Percentiles rank a stretch among this genome's conserved stretches.
Conservation (phyloP, 768 basidiomycete species). For the Mycena galericulata region DNA sequence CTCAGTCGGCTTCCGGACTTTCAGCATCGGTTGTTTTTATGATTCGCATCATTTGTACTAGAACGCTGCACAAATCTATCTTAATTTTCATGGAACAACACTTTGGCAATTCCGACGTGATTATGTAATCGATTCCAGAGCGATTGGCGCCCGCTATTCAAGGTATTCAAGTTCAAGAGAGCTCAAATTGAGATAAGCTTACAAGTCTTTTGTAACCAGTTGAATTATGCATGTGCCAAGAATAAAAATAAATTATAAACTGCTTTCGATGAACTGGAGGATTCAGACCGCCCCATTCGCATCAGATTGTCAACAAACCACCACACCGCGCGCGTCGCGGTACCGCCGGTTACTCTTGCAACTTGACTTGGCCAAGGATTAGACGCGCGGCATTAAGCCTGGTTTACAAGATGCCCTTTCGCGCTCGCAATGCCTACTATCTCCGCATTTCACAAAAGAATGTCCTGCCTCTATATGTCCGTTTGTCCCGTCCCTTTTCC, state of each 20-base stretch:
- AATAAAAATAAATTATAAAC: no score
- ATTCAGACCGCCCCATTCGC: no score
- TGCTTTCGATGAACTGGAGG: no score
- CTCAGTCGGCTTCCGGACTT: conserved; percentile 8
- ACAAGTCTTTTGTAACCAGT: no score
- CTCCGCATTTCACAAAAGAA: conserved; percentile 80
- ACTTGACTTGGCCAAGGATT: neutral
- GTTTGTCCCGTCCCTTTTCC: conserved; percentile 35
- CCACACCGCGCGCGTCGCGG: conserved; percentile 21
- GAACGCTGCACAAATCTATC: conserved; percentile 14
- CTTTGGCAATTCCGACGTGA: neutral
- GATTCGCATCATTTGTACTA: conserved; percentile 29
- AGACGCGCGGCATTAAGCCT: neutral
- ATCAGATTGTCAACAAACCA: neutral
- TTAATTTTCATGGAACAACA: neutral
- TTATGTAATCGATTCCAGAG: conserved; percentile 8
- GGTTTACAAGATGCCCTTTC: conserved; percentile 10
- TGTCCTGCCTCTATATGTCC: conserved; percentile 84
- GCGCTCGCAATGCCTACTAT: conserved; percentile 81
- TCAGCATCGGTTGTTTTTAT: conserved; percentile 1
- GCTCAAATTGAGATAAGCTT: no score
- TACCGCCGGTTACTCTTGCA: neutral
- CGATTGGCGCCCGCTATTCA: neutral
- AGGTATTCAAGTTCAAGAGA: no score
- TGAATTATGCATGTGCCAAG: no score